Base-by-base conservation (phyloP, 306 rosid species). In the Biancaea sappan region DNA sequence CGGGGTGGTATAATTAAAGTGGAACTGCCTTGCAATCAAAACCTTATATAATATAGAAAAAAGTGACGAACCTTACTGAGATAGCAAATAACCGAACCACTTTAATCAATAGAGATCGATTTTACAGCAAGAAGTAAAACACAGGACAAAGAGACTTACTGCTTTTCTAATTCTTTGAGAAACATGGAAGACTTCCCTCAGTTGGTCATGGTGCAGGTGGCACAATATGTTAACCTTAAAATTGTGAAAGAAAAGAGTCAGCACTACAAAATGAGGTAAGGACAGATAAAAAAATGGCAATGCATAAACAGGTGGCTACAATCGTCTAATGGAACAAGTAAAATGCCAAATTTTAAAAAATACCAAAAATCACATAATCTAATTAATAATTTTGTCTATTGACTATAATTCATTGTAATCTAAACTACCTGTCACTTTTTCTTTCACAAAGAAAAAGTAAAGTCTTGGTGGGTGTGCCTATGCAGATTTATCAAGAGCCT, bases 1-100 rank as follows among this genome's bases (percentile, higher is more conserved):
- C 11, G 99, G 95, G 44, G 97, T 94, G 25, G 97, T 94, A 80
- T 83, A 92, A 78, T 94, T 90, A 76, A 94, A 94, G 87, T 94
- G 82, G 79, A 84, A 87, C 73, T 92, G 97, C 82, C 95, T 90
- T 60, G 99, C 99, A 70, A 83, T 46, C 51, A 87, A 40, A 75
- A 84, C 99, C 97, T 94, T 77, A 66, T 58, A 70, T 62, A 63
- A 21, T 25, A 38, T 4, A 67, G 25, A 59, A 63, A 8, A 46
- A 57, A 66, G 16, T 34, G 75, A 74, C 29, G 50, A 64, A 32
- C 25, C 43, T 77, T 71, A 43, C 47, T 48, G 13, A 63, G 11
- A 35, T 62, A 9, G 60, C 35, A 50, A 40, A 41, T 28, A 72
- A 24, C 58, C 26, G 25, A 72, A 72, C 32, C n/a, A 76, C 58